Base-by-base conservation (phyloP, 2,329 filamentous ascomycete genomes). In the Talaromyces sp. region DNA sequence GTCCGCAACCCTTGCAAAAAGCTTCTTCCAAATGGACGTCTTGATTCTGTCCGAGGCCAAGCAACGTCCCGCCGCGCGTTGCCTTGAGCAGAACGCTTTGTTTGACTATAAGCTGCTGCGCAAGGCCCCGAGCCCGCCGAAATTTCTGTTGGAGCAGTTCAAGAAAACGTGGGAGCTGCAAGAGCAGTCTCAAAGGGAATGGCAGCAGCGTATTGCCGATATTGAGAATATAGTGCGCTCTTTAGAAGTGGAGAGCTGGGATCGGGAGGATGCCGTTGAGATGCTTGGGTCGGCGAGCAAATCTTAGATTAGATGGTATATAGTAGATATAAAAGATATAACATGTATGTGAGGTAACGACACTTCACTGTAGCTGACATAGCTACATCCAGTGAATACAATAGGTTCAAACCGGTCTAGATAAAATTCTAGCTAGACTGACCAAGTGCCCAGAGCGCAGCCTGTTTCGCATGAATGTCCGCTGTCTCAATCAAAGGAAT, bases 191-290 rank as follows among this genome's bases (percentile, higher is more conserved):
- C 84, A 81, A 69, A 66, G 66, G 54, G 75, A 74, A 61, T 85
- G 85, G 64, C 79, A 81, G 43, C 70, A 70, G 50, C 80, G 80
- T 61, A 85, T 89, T 35, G 73, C 74, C 65, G 77, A 79, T 14
- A 75, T 94, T 57, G 78, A 88, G 53, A 70, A 74, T n/a, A 74
- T 77, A 46, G 83, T 92, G 2, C 79, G 82, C 67, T 65, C 65
- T 41, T 73, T 96, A 52, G 92, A 96, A 77, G 79, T 79, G 67
- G 79, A 81, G 61, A 91, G 88, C 32, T 96, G 92, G 91, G 83
- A 92, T 73, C 79, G 85, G 60, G 73, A 77, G 38, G 88, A 84
- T 71, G 90, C 90, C 1, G 83, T 88, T 29, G 90, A 94, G 71
- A 88, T 91, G 71, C 70, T 87, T 61, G 86, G 86, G 7, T 61